Base-by-base conservation (phyloP, 805 yeast species). In the Candida takata region DNA sequence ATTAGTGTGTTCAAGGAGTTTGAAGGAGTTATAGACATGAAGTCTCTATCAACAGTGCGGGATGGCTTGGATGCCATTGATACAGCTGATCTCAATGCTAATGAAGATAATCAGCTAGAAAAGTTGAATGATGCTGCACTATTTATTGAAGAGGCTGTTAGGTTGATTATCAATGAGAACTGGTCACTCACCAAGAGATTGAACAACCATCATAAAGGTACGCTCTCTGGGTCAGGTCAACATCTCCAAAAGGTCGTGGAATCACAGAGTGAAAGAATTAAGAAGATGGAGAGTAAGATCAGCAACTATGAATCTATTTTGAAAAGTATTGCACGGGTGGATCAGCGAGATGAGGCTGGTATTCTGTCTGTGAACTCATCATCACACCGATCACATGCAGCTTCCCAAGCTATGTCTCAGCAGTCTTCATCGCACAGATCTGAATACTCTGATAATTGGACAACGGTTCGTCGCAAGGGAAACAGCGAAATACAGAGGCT, bases 71-170 rank as follows among this genome's bases (percentile, higher is more conserved):
- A 26, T 10, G 11, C 21, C 12, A 24, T 24, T 4, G 19, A 28
- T 8, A 19, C 14, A 4, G 17, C 20, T 12, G 37, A 26, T 3
- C 17, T 24, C 3, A 33, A 30, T 27, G 37, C 30, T 11, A 42
- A 45, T 3, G 33, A 34, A 7, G 33, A 31, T 9, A 18, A 34
- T 11, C 35, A 33, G 13, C 19, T 33, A 17, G 37, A 33, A 10
- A 40, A 36, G 21, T 14, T 48, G 2, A 36, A 25, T 26, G 45
- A 46, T 27, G 35, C 35, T 3, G 27, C 41, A 8, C 10, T 30
- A 5, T 48, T 46, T 21, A 38, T 48, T 5, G 42, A 42, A 25
- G 49, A 47, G n/a, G 48, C 45, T 10, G 36, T 47, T 3, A 20
- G 36, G 3, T 33, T 48, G 26, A 33, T 44, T 12, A 28, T 40